These are phyloP conservation scores for Leccinum arenicola DNA, from an alignment of 768 basidiomycete genomes.

Conservation along the genomic window DNA sequence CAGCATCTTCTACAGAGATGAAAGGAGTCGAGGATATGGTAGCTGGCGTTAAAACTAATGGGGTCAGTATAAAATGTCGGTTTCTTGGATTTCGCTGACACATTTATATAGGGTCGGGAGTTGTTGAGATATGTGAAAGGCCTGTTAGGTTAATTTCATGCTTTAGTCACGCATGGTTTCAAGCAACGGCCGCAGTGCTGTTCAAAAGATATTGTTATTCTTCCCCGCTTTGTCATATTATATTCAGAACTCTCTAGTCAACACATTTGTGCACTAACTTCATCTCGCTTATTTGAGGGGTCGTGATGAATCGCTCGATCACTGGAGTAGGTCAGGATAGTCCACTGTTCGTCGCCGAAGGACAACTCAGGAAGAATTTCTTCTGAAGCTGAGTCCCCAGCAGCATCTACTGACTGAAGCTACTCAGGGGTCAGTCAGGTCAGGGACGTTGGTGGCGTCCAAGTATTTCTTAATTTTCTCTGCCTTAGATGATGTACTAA, in stretches of 20 bases:
- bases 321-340: background rate
- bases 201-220: background rate
- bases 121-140: slow-evolving; percentile 70
- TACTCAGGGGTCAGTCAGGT: slow-evolving; percentile 8
- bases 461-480: background rate
- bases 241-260: background rate
- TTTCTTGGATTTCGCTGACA: slow-evolving; percentile 11
- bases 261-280: background rate
- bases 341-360: too few species aligned
- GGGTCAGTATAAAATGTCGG: slow-evolving; percentile 46
- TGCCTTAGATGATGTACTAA: background rate
- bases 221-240: background rate
- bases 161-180: background rate
- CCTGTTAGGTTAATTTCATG: slow-evolving; percentile 49
- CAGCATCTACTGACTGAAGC: background rate
- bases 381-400: background rate
- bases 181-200: background rate
- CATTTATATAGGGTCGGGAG: slow-evolving; percentile 55
- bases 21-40: slow-evolving; percentile 72
- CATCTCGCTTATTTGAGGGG: background rate
- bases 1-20: slow-evolving; percentile 37
- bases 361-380: slow-evolving; percentile 2
- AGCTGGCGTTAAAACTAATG: slow-evolving; percentile 67
- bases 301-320: background rate
- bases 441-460: slow-evolving; percentile 1